A percentile compares a stretch with the other conserved stretches of the same genome.
phyloP scores from a whole-genome alignment of 305 asterid species.

The Coffea humblotiana region DNA sequence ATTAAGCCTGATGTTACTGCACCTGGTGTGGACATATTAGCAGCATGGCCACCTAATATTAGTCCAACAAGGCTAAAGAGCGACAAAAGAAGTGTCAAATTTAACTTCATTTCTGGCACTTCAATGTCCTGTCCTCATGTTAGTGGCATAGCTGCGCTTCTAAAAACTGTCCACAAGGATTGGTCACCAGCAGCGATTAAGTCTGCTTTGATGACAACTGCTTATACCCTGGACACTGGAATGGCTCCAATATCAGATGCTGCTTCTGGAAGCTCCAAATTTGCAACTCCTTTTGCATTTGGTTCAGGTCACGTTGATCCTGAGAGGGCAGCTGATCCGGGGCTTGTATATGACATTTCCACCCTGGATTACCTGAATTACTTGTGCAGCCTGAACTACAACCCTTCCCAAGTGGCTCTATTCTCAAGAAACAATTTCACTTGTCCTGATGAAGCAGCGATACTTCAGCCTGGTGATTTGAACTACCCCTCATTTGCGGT shows the following conservation, averaged over 20 bases:
- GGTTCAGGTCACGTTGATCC: slow-evolving; percentile 81
- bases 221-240: slow-evolving; percentile 38
- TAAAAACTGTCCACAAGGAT: slow-evolving; percentile 46
- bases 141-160: slow-evolving; percentile 62
- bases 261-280: slow-evolving; percentile 29
- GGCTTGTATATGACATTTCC: slow-evolving; percentile 59
- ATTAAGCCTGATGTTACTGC: slow-evolving; percentile 74
- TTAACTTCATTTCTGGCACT: slow-evolving; percentile 70
- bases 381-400: slow-evolving; percentile 63
- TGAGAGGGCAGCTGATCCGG: slow-evolving; percentile 61
- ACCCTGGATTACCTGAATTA: slow-evolving; percentile 48
- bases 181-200: slow-evolving; percentile 86
- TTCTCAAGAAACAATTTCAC: slow-evolving; percentile 37
- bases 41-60: slow-evolving; percentile 73
- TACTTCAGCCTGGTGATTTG: slow-evolving; percentile 48
- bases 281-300: slow-evolving; percentile 53
- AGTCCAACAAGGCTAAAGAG: slow-evolving; percentile 51
- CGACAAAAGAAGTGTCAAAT: slow-evolving; percentile 49
- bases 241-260: slow-evolving; percentile 50
- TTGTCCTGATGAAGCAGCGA: slow-evolving; percentile 36
- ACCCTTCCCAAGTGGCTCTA: slow-evolving; percentile 48
- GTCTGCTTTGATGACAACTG: slow-evolving; percentile 75
- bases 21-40: slow-evolving; percentile 73
- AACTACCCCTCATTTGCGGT: slow-evolving; percentile 84
- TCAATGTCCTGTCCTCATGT: slow-evolving; percentile 89